Base-by-base conservation (phyloP, 2,329 filamentous ascomycete species). In the Xylariaceae sp. region DNA sequence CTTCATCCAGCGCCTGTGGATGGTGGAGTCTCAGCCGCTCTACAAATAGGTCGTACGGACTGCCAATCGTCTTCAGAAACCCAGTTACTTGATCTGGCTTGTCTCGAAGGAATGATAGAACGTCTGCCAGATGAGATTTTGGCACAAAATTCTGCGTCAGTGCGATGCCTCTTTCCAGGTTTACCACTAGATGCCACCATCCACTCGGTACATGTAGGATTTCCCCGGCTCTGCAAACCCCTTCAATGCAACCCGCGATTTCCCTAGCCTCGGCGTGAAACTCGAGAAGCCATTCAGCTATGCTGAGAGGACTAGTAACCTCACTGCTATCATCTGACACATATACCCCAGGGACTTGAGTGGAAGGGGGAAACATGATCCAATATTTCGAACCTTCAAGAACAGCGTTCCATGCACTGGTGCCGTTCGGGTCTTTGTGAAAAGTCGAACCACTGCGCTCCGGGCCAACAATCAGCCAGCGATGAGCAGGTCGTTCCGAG, bases 141-240 rank as follows among this genome's bases (percentile, higher is more conserved):
- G 93, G 90, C 11, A 97, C 87, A 59, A 97, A 96, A 61, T 97
- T 97, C 62, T 97, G 91, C 7, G 91, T 97, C 50, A 97, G 75
- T 3, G 91, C 93, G 49, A 97, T 86, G 33, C 87, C 85, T 11
- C 79, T 75, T 53, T 89, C 85, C 2, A 95, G 69, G 58, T 97
- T 97, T 34, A 97, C 83, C 9, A 97, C 93, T 24, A 97, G 71
- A 70, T 97, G 91, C 83, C 93, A 97, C 91, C 91, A 97, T 4
- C 91, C 90, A 38, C 85, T 89, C 0, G 93, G 91, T 4, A 97
- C 91, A 60, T 96, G 88, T 37, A 97, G 66, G 13, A 97, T 83
- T 63, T 97, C 93, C 2, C 91, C 91, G 32, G 82, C 79, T 12
- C 70, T 66, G 60, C 91, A 97, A 19, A 97, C 81, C 0, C 89